Percentiles rank a stretch among this genome's conserved stretches.
phyloP scores from a whole-genome alignment of 768 basidiomycete genomes.

The Astraeus odoratus region DNA sequence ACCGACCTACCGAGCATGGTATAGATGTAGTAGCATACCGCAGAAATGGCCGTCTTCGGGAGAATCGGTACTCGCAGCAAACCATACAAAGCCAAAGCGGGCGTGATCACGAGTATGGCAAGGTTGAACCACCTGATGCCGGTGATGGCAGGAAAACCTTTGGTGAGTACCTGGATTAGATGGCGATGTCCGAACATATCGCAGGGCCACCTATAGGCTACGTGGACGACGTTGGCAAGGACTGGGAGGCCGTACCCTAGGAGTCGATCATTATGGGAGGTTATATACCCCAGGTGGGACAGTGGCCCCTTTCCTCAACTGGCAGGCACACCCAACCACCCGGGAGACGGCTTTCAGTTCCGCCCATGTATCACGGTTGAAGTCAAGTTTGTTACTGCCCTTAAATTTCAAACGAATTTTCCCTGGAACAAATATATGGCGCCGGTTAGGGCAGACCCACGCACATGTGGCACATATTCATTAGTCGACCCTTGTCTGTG shows the following conservation, averaged over 20 bases:
- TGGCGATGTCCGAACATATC: conserved; percentile 9
- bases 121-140: conserved; percentile 77
- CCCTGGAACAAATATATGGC: neutral
- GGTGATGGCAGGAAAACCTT: conserved; percentile 39
- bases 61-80: conserved; percentile 39
- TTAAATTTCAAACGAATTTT: neutral
- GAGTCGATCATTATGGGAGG: conserved; percentile 8
- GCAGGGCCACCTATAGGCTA: neutral
- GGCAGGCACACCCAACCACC: too few relatives aligned
- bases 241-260: conserved; percentile 9
- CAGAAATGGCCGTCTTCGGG: conserved; percentile 52
- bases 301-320: conserved; percentile 12
- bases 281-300: conserved; percentile 26
- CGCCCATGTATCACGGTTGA: neutral
- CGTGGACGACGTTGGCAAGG: conserved; percentile 9
- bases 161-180: conserved; percentile 12
- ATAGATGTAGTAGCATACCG: conserved; percentile 69
- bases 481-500: neutral
- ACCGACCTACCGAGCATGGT: conserved; percentile 76
- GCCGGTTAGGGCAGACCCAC: neutral
- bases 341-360: neutral
- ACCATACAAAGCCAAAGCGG: conserved; percentile 66
- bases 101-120: conserved; percentile 60
- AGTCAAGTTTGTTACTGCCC: neutral
- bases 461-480: neutral